Base-by-base conservation (phyloP, 371 early-diverging fungal genomes). In the Mucor mucedo region DNA sequence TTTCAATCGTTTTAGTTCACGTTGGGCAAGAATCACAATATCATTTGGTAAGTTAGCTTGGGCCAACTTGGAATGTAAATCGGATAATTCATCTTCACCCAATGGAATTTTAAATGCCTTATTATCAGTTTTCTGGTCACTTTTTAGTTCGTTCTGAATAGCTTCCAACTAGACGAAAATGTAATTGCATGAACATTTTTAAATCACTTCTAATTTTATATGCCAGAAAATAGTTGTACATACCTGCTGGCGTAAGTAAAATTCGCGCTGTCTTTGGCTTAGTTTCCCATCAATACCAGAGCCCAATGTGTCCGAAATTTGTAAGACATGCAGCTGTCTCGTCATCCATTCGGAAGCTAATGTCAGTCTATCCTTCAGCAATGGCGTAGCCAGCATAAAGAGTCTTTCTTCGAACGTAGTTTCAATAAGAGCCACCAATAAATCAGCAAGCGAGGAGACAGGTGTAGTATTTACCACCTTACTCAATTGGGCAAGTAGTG, bases 221-320 rank as follows among this genome's bases (percentile, higher is more conserved):
- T 28, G 30, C 27, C 14, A 44, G 2, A 44, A n/a, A 40, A 41
- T 5, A 41, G 9, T 8, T 6, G 21, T 6, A 21, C 21, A 56
- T 69, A 87, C 89, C 80, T 91, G 94, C 63, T 94, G 90, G 4
- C 91, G 78, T 41, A 94, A 76, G 60, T 91, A 88, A 65, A 87
- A 91, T 71, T 94, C 94, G 42, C 91, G 81, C 65, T 91, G 93
- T 75, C 89, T 88, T 69, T 87, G 83, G 60, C 85, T 89, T 29
- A 92, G 71, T 66, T 87, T 89, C 45, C 85, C 87, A 65, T 91
- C 91, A 11, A 91, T 85, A 33, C 83, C 87, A 1, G 87, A 79
- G 58, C 90, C 89, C 35, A 92, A 81, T 72, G 89, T 86, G 72
- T 91, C 89, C 9, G 89, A 87, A 33, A 92, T 89, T 59, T 89